A percentile compares a stretch with the other conserved stretches of the same genome.
phyloP scores from a whole-genome alignment of 2,329 filamentous ascomycete genomes.

The Fusarium stilboides region DNA sequence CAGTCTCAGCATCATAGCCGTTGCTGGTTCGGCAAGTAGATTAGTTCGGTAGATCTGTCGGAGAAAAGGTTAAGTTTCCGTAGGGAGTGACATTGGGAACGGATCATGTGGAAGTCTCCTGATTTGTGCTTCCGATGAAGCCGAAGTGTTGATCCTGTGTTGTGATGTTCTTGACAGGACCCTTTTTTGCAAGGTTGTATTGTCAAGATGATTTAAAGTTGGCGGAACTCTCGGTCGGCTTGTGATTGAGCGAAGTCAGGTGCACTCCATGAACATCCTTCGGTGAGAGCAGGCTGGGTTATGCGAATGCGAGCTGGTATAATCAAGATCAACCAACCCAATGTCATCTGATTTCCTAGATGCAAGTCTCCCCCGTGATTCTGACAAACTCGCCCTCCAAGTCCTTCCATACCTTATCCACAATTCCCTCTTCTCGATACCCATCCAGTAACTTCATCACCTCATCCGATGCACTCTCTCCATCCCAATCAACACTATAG shows the following conservation, averaged over 20 bases:
- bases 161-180: background rate
- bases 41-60: background rate
- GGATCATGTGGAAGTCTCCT: background rate
- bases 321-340: background rate
- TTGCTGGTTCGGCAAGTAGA: background rate
- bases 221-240: background rate
- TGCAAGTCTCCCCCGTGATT: conserved; percentile 19
- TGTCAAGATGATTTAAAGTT: too few relatives aligned
- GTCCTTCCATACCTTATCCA: conserved; percentile 45
- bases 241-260: background rate
- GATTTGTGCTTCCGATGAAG: conserved; percentile 22
- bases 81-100: background rate
- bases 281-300: too few relatives aligned
- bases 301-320: background rate
- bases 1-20: conserved; percentile 7
- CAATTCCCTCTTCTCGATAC: conserved; percentile 35
- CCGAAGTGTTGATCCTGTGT: conserved; percentile 4
- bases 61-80: background rate
- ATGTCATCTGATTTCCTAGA: background rate
- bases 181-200: too few relatives aligned
- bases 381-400: conserved; percentile 47
- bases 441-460: conserved; percentile 34
- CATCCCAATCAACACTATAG: conserved; percentile 46
- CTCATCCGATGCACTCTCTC: conserved; percentile 35
- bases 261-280: too few relatives aligned